Conservation (phyloP, 2,329 filamentous ascomycete species). For the Alternaria arbusti region DNA sequence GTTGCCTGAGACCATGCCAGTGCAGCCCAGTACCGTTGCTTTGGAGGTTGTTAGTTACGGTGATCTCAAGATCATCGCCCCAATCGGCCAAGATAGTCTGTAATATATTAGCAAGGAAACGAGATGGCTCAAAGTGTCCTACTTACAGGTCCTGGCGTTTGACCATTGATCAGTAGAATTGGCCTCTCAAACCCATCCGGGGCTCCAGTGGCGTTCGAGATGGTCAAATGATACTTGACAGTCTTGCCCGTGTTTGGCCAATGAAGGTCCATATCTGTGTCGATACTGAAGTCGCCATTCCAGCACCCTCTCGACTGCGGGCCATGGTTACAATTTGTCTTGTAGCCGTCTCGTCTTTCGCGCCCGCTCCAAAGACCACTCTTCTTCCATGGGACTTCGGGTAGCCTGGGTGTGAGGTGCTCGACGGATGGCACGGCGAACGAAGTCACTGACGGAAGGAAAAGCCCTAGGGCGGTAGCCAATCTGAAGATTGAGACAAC, state of each 20-base stretch:
- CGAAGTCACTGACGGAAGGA: conserved; percentile 23
- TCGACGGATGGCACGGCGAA: conserved; percentile 20
- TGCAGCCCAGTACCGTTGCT: conserved; percentile 60
- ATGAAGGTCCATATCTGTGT: conserved; percentile 53
- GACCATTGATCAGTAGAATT: conserved; percentile 54
- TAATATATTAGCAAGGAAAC: conserved; percentile 23
- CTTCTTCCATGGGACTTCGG: conserved; percentile 31
- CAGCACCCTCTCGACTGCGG: conserved; percentile 32
- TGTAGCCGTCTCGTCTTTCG: conserved; percentile 16
- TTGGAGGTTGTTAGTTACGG: conserved; percentile 44
- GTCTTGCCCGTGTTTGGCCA: conserved; percentile 52
- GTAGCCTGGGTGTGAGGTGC: conserved; percentile 15
- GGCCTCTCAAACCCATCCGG: conserved; percentile 54
- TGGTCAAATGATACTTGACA: conserved; percentile 53
- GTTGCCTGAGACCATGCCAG: conserved; percentile 59
- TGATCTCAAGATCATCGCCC: conserved; percentile 50
- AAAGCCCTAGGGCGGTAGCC: conserved; percentile 17
- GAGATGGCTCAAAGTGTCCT: neutral
- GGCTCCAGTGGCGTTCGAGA: conserved; percentile 52
- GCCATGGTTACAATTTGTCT: conserved; percentile 27
- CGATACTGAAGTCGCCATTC: conserved; percentile 46
- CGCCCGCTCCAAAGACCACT: conserved; percentile 18
- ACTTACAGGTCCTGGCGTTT: conserved; percentile 56
- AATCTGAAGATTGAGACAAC: conserved; percentile 3
- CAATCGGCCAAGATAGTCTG: conserved; percentile 52